Evolutionary conservation across 2,329 filamentous ascomycete genomes (phyloP).

Genomic region (Colletotrichum incanum): DNA sequence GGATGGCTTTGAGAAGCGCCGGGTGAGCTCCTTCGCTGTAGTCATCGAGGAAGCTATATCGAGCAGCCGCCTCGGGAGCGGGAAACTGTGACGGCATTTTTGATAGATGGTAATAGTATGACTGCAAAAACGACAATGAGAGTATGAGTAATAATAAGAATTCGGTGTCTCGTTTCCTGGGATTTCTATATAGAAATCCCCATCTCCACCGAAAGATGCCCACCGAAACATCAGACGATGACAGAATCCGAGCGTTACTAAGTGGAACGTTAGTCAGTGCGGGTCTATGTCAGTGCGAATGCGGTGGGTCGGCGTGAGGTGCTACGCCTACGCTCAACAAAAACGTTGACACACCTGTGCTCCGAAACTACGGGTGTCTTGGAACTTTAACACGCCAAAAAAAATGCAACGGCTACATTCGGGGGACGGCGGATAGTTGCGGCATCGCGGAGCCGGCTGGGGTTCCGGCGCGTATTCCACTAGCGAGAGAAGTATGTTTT

Average conservation of each 20-base stretch:
- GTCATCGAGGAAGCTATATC: slow-evolving; percentile 66
- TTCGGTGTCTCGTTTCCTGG: background rate
- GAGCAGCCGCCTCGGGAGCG: background rate
- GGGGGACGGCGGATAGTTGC: slow-evolving; percentile 21
- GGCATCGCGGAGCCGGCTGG: slow-evolving; percentile 26
- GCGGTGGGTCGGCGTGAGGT: slow-evolving; percentile 15
- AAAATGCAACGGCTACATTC: slow-evolving; percentile 20
- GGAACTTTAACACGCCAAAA: background rate
- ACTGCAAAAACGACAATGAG: background rate
- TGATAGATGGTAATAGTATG: background rate
- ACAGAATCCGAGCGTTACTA: slow-evolving; percentile 36
- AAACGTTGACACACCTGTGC: background rate
- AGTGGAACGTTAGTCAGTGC: slow-evolving; percentile 40
- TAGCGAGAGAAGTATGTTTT: background rate
- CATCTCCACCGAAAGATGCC: background rate
- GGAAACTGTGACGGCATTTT: slow-evolving; percentile 30
- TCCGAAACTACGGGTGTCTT: slow-evolving; percentile 15
- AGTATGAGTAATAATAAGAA: background rate
- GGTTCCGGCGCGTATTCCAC: background rate
- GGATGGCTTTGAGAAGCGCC: slow-evolving; percentile 62
- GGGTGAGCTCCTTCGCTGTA: slow-evolving; percentile 69
- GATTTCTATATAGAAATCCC: slow-evolving; percentile 18
- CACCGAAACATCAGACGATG: slow-evolving; percentile 12
- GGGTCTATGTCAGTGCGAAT: slow-evolving; percentile 16
- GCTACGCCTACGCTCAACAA: slow-evolving; percentile 5